Evolutionary conservation across 495 filamentous ascomycete species (phyloP).

Genomic region (Xylaria cubensis): DNA sequence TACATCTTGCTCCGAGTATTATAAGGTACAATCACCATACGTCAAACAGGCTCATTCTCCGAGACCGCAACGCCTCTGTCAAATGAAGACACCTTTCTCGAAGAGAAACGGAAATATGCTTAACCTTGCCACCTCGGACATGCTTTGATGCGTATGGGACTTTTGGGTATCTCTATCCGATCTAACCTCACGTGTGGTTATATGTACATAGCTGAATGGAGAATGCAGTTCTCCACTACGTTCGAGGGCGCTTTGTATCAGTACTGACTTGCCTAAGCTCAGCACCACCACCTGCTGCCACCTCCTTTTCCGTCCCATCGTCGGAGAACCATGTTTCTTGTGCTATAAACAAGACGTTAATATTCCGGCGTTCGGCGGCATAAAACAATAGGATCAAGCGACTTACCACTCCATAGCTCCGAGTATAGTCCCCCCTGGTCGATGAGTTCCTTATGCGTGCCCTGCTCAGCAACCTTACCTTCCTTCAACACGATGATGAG

Average conservation of each 20-base stretch:
- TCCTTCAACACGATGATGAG: conserved; percentile 89
- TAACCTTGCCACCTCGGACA: not conserved
- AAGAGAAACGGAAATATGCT: not conserved
- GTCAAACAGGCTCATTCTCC: not conserved
- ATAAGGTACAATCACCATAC: not conserved
- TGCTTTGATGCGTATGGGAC: not conserved
- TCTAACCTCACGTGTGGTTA: not conserved
- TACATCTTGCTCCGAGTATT: not conserved
- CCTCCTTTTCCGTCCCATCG: conserved; percentile 43
- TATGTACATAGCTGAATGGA: not conserved
- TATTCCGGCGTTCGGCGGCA: not conserved
- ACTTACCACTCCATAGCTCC: conserved; percentile 87
- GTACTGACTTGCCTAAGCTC: conserved; percentile 1
- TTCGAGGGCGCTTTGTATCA: not conserved
- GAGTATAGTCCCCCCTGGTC: conserved; percentile 82
- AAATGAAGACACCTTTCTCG: not conserved
- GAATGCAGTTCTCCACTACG: not conserved
- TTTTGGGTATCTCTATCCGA: conserved; percentile 12
- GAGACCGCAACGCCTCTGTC: not conserved
- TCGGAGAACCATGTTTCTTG: conserved; percentile 53
- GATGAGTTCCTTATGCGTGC: conserved; percentile 84
- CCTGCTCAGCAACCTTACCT: conserved; percentile 82
- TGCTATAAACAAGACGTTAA: conserved; percentile 41
- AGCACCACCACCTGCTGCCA: not conserved
- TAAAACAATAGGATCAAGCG: not conserved